phyloP scores from a whole-genome alignment of 257 asterid genomes.

The Lavandula angustifolia region DNA sequence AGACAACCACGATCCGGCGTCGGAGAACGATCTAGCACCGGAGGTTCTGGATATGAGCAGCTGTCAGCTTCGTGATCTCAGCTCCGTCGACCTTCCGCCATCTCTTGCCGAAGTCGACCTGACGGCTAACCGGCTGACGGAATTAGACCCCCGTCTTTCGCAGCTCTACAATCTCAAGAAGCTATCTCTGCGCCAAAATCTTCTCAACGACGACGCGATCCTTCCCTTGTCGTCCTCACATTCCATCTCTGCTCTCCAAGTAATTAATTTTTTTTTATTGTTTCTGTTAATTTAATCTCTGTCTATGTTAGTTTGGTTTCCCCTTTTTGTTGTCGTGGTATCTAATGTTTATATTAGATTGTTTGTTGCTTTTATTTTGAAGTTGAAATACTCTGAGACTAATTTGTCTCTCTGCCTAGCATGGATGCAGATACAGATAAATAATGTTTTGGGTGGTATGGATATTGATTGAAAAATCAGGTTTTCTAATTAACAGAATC shows the following conservation, averaged over 20 bases:
- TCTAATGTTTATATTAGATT: too few relatives aligned
- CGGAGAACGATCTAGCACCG: slow-evolving; percentile 37
- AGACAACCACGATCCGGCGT: slow-evolving; percentile 36
- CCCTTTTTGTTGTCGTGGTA: neutral
- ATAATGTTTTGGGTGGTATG: too few relatives aligned
- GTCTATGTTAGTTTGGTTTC: neutral
- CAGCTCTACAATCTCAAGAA: slow-evolving; percentile 71
- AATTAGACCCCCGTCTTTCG: slow-evolving; percentile 78
- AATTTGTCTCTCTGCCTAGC: too few relatives aligned
- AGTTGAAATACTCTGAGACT: too few relatives aligned
- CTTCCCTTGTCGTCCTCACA: slow-evolving; percentile 69
- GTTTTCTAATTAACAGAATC: neutral
- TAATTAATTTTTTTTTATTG: slow-evolving; percentile 33
- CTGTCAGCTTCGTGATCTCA: slow-evolving; percentile 88
- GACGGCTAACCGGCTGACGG: slow-evolving; percentile 85
- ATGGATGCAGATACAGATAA: too few relatives aligned
- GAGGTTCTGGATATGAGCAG: slow-evolving; percentile 75
- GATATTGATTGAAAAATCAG: slow-evolving; percentile 1
- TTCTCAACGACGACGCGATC: slow-evolving; percentile 60
- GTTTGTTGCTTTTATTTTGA: neutral
- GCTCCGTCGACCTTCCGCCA: slow-evolving; percentile 66
- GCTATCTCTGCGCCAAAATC: slow-evolving; percentile 92
- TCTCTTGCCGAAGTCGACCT: slow-evolving; percentile 75
- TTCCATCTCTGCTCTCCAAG: slow-evolving; percentile 70
- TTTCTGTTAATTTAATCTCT: neutral